Percentiles rank a stretch among this genome's conserved stretches.
Evolutionary conservation across 768 basidiomycete genomes (phyloP).

Genomic region (Russula dissimulans): DNA sequence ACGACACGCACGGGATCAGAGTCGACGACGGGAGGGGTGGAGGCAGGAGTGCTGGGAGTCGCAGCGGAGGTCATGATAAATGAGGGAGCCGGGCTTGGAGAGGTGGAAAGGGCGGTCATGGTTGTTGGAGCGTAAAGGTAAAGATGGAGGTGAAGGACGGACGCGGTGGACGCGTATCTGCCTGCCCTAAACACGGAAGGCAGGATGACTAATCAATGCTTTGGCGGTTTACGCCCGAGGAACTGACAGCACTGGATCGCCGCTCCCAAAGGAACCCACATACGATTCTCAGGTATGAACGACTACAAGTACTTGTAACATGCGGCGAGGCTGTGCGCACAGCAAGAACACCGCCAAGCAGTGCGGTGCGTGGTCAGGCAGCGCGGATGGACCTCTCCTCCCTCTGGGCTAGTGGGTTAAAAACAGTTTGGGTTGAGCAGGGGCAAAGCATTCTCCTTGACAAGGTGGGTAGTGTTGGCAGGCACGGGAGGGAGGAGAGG

Average conservation of each 20-base stretch:
- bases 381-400: background rate
- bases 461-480: background rate
- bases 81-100: slow-evolving; percentile 3
- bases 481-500: background rate
- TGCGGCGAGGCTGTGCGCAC: background rate
- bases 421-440: background rate
- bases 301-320: too few relatives aligned
- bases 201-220: too few relatives aligned
- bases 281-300: too few relatives aligned
- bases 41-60: slow-evolving; percentile 6
- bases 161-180: slow-evolving; percentile 3
- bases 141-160: background rate
- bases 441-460: background rate
- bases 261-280: too few relatives aligned
- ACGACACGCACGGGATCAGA: slow-evolving; percentile 5
- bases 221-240: too few relatives aligned
- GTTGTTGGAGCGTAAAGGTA: background rate
- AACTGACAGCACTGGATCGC: too few relatives aligned
- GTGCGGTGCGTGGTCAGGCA: too few relatives aligned
- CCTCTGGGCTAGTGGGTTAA: background rate
- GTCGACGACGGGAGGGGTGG: slow-evolving; percentile 4
- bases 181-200: slow-evolving; percentile 15
- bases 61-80: slow-evolving; percentile 1
- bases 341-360: background rate
- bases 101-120: background rate